These are phyloP conservation scores for Yamadazyma nakazawae DNA, from an alignment of 805 yeast genomes.

Conservation along the genomic window DNA sequence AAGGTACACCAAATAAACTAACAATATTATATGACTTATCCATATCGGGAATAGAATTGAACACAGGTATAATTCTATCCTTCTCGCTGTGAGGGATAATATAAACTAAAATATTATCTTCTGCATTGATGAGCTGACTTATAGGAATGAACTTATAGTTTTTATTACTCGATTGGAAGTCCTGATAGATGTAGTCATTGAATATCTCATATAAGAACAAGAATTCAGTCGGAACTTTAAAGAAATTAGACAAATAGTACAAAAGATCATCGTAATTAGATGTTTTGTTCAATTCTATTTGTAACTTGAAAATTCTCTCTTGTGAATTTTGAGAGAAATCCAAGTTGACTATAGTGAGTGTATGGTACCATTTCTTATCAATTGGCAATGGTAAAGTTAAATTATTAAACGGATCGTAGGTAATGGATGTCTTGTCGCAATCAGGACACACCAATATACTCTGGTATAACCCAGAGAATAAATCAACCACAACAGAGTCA, in stretches of 20 bases:
- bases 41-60: constrained; percentile 42
- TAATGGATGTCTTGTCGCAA: constrained; percentile 74
- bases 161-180: constrained; percentile 59
- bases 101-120: constrained; percentile 68
- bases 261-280: constrained; percentile 64
- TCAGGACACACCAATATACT: constrained; percentile 87
- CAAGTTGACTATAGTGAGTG: constrained; percentile 61
- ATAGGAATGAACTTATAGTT: constrained; percentile 58
- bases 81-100: constrained; percentile 43
- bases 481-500: constrained; percentile 78
- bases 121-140: constrained; percentile 58
- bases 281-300: constrained; percentile 68
- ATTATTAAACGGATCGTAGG: constrained; percentile 93
- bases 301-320: constrained; percentile 40
- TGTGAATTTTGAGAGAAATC: constrained; percentile 9
- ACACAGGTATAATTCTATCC: constrained; percentile 54
- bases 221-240: constrained; percentile 23
- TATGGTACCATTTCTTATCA: constrained; percentile 65
- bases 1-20: constrained; percentile 70
- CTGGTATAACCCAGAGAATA: constrained; percentile 88
- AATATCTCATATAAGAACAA: constrained; percentile 47
- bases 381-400: constrained; percentile 86
- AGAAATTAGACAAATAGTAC: constrained; percentile 52
- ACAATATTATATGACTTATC: constrained; percentile 34
- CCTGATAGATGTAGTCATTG: constrained; percentile 62